Evolutionary conservation across 108 stramenopile genomes (phyloP), one percentile per base, ranked within the genome.

Genomic region (Cyclotella baltica): DNA sequence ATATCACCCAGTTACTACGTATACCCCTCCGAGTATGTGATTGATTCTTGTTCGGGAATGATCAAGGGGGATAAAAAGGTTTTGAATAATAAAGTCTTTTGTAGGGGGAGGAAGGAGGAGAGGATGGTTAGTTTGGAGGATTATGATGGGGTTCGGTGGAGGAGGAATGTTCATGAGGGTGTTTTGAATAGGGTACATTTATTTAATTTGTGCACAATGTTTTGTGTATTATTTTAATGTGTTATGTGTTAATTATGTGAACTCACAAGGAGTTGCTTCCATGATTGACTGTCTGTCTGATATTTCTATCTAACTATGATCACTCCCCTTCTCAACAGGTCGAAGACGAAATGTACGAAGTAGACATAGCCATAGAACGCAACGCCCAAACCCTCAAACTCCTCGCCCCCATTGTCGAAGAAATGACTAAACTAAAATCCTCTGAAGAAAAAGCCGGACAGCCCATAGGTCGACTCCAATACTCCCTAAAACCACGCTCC

Each of bases 291-390:
- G 28, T 50, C 15, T 30, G 1, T 43, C 20, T 36, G n/a, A 22
- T 63, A 28, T 28, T 31, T 52, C 22, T 27, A 34, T 2, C 63
- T 0, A 57, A 16, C 1, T 47, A 25, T 53, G 9, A 46, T 53
- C 46, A 15, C 67, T 36, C 18, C 36, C 9, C 25, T 46, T 56
- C 2, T 33, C 61, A 25, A 52, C 76, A 78, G 58, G 87, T 94
- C 22, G 95, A 94, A 69, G 95, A 96, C 46, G 93, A 96, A 83
- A 83, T 93, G 56, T 97, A 89, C 78, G 99, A 99, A 85, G 90
- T 99, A 30, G 99, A 99, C 79, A 98, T 98, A 96, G 96, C 98
- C 33, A 98, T 99, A 55, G 99, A 98, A 70, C 83, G 94, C 0
- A 98, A 97, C 76, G 69, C 83, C 13, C 67, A 81, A 46, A 93